These are phyloP conservation scores for Trichothecium sympodiale DNA, from an alignment of 2,329 filamentous ascomycete genomes.

Conservation along the genomic window DNA sequence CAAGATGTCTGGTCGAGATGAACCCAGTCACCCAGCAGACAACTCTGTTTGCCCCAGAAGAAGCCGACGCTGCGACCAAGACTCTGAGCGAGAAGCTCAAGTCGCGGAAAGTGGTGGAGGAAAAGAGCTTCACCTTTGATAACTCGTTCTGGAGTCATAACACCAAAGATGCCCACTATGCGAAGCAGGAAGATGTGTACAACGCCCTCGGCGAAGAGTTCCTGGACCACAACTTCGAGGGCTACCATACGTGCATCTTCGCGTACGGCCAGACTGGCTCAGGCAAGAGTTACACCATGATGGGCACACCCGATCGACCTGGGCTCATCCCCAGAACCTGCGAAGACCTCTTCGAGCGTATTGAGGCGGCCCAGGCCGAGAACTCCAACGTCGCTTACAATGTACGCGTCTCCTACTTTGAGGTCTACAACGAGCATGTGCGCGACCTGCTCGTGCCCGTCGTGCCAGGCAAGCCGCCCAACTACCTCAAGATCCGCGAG, in stretches of 20 bases:
- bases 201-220: conserved; percentile 92
- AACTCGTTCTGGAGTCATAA: conserved; percentile 97
- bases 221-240: conserved; percentile 97
- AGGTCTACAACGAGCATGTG: conserved; percentile 99
- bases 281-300: conserved; percentile 97
- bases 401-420: conserved; percentile 95
- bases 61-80: conserved; percentile 38
- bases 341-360: conserved; percentile 89
- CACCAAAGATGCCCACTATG: conserved; percentile 70
- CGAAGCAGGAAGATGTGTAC: conserved; percentile 87
- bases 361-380: conserved; percentile 65
- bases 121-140: conserved; percentile 91
- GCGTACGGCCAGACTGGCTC: conserved; percentile 97
- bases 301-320: conserved; percentile 77
- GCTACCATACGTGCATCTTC: conserved; percentile 98
- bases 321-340: conserved; percentile 93
- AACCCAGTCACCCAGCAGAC: conserved; percentile 79
- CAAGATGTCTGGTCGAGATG: conserved; percentile 85
- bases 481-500: conserved; percentile 95
- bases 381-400: conserved; percentile 91
- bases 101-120: conserved; percentile 66
- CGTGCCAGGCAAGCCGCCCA: conserved; percentile 57
- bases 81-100: conserved; percentile 33
- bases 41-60: conserved; percentile 60
- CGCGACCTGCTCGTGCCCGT: conserved; percentile 80